These are phyloP conservation scores for Pyrenopolyporus hunteri DNA, from an alignment of 495 filamentous ascomycete genomes.

Conservation along the genomic window DNA sequence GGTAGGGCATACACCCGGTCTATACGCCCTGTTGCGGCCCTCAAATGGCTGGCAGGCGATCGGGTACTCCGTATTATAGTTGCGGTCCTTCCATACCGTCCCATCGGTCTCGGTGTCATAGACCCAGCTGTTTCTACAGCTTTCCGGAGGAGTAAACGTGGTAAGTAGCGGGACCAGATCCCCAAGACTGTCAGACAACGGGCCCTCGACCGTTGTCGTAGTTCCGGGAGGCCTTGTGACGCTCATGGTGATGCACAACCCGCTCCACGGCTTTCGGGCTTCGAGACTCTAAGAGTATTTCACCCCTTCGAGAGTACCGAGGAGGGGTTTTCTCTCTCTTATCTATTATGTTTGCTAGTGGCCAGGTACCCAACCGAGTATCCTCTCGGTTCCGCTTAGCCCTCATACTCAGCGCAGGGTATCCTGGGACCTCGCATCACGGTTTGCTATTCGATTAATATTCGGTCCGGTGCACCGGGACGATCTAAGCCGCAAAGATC, in stretches of 20 bases:
- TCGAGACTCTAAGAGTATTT: no score
- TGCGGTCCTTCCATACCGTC: conserved; percentile 13
- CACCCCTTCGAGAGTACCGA: no score
- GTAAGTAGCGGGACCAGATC: conserved; percentile 1
- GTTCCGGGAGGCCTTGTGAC: background rate
- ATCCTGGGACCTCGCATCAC: no score
- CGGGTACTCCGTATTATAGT: background rate
- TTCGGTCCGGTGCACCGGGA: no score
- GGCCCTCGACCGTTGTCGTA: background rate
- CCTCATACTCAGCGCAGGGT: no score
- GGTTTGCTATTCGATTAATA: no score
- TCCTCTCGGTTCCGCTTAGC: no score
- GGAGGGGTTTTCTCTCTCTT: no score
- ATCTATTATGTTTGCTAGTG: no score
- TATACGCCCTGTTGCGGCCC: background rate
- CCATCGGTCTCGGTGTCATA: background rate
- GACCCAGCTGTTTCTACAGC: conserved; percentile 4
- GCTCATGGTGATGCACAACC: background rate
- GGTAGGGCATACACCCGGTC: conserved; percentile 5
- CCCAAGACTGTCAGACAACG: background rate
- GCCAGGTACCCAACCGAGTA: no score
- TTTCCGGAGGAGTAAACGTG: background rate
- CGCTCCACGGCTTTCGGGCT: no score
- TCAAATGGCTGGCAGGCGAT: conserved; percentile 1
- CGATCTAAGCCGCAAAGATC: no score